These are phyloP conservation scores for Podaxis sp. DNA, from an alignment of 768 basidiomycete genomes.

Conservation along the genomic window DNA sequence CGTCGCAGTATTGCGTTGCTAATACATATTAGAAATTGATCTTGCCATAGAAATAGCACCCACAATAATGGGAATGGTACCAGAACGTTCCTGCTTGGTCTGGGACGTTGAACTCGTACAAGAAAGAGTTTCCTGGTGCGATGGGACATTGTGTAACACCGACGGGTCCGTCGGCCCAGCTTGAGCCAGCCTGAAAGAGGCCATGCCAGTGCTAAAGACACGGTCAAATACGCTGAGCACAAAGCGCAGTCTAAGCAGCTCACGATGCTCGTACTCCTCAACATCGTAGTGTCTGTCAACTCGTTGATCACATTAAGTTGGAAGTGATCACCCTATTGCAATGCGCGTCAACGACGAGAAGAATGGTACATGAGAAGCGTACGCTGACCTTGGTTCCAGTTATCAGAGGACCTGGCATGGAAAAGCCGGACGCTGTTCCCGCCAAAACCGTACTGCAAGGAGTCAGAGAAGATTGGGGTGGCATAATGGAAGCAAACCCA, in stretches of 20 bases:
- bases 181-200: constrained; percentile 34
- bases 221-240: not conserved
- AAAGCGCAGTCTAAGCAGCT: constrained; percentile 17
- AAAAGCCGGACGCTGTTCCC: constrained; percentile 20
- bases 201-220: constrained; percentile 46
- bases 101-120: constrained; percentile 36
- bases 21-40: constrained; percentile 20
- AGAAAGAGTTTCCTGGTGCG: constrained; percentile 35
- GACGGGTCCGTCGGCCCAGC: constrained; percentile 41
- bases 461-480: not conserved
- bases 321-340: constrained; percentile 39
- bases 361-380: not conserved
- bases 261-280: constrained; percentile 50
- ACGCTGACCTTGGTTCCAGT: constrained; percentile 27
- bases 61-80: constrained; percentile 37
- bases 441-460: constrained; percentile 31
- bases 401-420: constrained; percentile 32
- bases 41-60: constrained; percentile 17
- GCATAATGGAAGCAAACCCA: constrained; percentile 20
- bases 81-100: constrained; percentile 47
- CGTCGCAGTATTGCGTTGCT: constrained; percentile 57
- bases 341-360: not conserved
- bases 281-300: constrained; percentile 49
- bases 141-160: constrained; percentile 45
- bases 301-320: constrained; percentile 46